Evolutionary conservation across 2,329 filamentous ascomycete genomes (phyloP), one percentile per base, ranked within the genome.

Genomic region (Cladosporium sphaerospermum): DNA sequence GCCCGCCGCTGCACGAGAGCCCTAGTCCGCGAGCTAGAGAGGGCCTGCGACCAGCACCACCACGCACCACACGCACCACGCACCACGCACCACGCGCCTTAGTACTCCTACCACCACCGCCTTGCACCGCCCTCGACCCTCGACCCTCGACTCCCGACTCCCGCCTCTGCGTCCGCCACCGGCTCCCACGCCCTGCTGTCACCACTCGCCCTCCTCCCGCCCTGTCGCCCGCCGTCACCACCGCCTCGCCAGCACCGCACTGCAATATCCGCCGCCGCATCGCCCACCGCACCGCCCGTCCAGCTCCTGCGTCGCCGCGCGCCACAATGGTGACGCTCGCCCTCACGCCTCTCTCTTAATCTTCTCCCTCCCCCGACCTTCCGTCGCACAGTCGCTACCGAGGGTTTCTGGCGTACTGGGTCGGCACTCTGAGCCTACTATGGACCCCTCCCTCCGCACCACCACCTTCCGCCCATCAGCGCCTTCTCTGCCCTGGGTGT

Each of bases 401-500:
- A 40, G 40, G 31, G 13, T 51, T 11, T 44, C 48, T 44, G 48
- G 48, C 8, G 34, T 41, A 16, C 40, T n/a, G 16, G 40, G 16
- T 16, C 48, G 48, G 9, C 48, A 23, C 8, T 36, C 39, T 36
- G 13, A 43, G 32, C 40, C 40, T 44, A 44, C 31, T 37, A 51
- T 51, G 48, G 48, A 51, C 40, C 48, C 48, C 40, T 51, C 48
- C 32, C 40, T 43, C 48, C 36, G 39, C 48, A 44, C 40, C 33
- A 44, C 39, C 18, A 34, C 47, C 11, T 34, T 23, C 14, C 48
- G 48, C 48, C 48, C 48, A 37, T 43, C 40, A 13, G 48, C 48
- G 48, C 48, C 52, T 14, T 54, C 52, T 31, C 54, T 54, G 39
- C 63, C 63, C 34, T 67, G 64, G 65, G 64, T 67, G 37, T 64